These are phyloP conservation scores for Cynanchum wilfordii DNA, from an alignment of 257 asterid species.

Conservation along the genomic window DNA sequence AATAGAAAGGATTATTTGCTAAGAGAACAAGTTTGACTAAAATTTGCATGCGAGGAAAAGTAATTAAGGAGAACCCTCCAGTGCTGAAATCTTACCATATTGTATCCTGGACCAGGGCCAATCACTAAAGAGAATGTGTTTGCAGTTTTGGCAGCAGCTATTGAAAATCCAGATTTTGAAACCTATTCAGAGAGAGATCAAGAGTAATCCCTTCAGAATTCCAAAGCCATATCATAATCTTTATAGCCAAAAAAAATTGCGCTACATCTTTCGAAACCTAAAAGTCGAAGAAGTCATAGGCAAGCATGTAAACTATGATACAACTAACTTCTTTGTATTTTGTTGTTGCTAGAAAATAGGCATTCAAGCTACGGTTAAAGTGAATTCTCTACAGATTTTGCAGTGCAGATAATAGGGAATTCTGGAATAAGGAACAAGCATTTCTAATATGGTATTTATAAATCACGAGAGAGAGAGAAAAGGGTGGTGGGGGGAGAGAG, in stretches of 20 bases:
- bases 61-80: not conserved
- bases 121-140: conserved; percentile 56
- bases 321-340: not conserved
- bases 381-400: not conserved
- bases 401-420: not conserved
- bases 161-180: conserved; percentile 71
- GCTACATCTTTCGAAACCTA: not conserved
- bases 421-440: not conserved
- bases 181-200: conserved; percentile 36
- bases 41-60: not conserved
- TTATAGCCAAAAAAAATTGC: not conserved
- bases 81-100: conserved; percentile 49
- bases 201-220: not conserved
- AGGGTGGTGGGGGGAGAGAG: no score
- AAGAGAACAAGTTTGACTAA: not conserved
- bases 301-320: not conserved
- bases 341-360: not conserved
- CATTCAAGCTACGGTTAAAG: not conserved
- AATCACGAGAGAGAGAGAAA: not conserved
- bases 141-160: conserved; percentile 51
- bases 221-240: not conserved
- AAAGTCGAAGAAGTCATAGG: not conserved
- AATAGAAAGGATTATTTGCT: not conserved
- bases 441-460: not conserved
- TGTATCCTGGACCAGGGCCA: conserved; percentile 96